These are phyloP conservation scores for Botrytis byssoidea DNA, from an alignment of 2,329 filamentous ascomycete species.

Conservation along the genomic window DNA sequence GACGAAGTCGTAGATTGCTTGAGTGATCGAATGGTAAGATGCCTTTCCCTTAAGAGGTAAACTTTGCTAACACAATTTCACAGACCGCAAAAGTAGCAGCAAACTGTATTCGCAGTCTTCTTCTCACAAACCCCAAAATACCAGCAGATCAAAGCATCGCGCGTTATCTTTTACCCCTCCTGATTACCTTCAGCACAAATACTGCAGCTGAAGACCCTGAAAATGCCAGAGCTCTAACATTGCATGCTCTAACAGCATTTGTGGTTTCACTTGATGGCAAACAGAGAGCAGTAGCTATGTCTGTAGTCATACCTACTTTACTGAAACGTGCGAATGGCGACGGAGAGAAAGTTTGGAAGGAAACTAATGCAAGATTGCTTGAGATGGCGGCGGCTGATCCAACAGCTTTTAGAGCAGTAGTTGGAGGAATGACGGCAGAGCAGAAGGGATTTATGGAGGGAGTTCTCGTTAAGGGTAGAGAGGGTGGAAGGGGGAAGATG, in stretches of 20 bases:
- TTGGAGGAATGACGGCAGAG: constrained; percentile 66
- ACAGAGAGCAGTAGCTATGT: constrained; percentile 61
- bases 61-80: constrained; percentile 11
- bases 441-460: constrained; percentile 78
- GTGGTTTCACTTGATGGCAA: constrained; percentile 50
- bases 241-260: constrained; percentile 74
- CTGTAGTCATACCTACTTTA: constrained; percentile 74
- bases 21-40: constrained; percentile 65
- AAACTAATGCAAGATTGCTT: constrained; percentile 74
- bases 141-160: constrained; percentile 70
- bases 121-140: constrained; percentile 64
- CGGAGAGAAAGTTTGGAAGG: constrained; percentile 56
- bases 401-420: constrained; percentile 68
- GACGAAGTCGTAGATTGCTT: constrained; percentile 84
- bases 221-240: constrained; percentile 66
- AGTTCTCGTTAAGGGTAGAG: constrained; percentile 67
- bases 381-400: constrained; percentile 79
- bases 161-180: constrained; percentile 69
- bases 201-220: constrained; percentile 76
- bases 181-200: constrained; percentile 72
- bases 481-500: constrained; percentile 42
- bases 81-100: constrained; percentile 85
- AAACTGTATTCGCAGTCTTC: constrained; percentile 81
- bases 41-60: not conserved
- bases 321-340: constrained; percentile 69